Base-by-base conservation (phyloP, 805 yeast species). In the Yarrowia hollandica region DNA sequence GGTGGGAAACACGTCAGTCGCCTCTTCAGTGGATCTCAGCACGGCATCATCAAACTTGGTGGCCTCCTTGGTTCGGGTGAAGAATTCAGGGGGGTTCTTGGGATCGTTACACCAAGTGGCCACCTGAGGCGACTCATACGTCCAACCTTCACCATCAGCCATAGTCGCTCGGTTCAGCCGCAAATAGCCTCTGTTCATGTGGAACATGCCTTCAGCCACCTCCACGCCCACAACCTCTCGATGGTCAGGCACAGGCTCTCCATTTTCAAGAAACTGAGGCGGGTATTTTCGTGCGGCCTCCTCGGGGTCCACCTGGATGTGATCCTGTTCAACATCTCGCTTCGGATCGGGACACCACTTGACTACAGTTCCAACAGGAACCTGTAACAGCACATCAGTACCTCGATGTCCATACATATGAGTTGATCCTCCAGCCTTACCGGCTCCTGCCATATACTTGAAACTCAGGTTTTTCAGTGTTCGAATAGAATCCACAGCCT, bases 401-500 rank as follows among this genome's bases (percentile, higher is more conserved):
- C 98, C 99, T 26, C 79, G 79, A 48, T 82, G 79, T n/a, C 99
- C 99, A 70, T 90, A 92, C 62, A 90, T 72, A 68, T 92, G 97
- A 10, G 82, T 80, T 0, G 84, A 78, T 22, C 81, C 82, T 0
- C 99, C 99, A 18, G 78, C 69, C 5, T 71, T 72, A 2, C 99
- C 99, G 62, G 79, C 79, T 14, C 78, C 79, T 0, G 97, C 97
- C 15, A 75, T 75, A 71, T 90, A 90, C 14, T 79, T 79, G 33
- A 85, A 79, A 62, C 80, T 80, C 25, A 92, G 66, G 61, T 83
- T 82, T 65, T 89, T 90, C 61, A 94, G 71, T 4, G 94, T 85
- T 33, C 83, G 80, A 39, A 88, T 66, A 19, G 87, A 88, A 52
- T 82, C 82, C 1, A 85, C 83, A 2, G 96, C 96, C 68, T 85